phyloP scores from a whole-genome alignment of 163 green algal genomes.

The Scenedesmus sp. region DNA sequence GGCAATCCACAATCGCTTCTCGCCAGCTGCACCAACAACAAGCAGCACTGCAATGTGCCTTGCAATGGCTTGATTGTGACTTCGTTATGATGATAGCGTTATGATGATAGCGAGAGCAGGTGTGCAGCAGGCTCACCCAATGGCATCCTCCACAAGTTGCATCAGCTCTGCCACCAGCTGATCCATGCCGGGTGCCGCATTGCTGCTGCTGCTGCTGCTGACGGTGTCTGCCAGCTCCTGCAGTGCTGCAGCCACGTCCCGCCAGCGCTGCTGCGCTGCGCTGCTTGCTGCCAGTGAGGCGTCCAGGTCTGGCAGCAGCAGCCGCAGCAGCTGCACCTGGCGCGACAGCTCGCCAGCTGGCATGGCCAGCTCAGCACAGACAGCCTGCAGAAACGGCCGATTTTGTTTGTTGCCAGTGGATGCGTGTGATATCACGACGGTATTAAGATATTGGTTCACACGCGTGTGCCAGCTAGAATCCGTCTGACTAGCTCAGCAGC shows the following conservation, averaged over 20 bases:
- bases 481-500: neutral
- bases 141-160: neutral
- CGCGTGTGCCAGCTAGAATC: neutral
- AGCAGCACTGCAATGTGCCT: neutral
- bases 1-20: too few species aligned
- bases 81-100: too few species aligned
- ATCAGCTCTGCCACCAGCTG: slow-evolving; percentile 19
- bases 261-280: neutral
- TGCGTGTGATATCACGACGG: too few species aligned
- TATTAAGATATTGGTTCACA: too few species aligned
- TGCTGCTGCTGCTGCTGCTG: neutral
- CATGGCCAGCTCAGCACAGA: neutral
- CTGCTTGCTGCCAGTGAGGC: neutral
- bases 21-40: neutral
- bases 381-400: neutral
- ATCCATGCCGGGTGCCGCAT: neutral
- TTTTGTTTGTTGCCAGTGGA: too few species aligned
- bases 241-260: neutral
- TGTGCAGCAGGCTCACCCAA: neutral
- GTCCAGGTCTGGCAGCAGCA: slow-evolving; percentile 41
- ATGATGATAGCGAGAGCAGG: too few species aligned
- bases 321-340: slow-evolving; percentile 26
- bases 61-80: too few species aligned
- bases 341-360: neutral
- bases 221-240: neutral